Evolutionary conservation across 1,139 yeast species (phyloP).

Genomic region (Sugiyamaella japonica): DNA sequence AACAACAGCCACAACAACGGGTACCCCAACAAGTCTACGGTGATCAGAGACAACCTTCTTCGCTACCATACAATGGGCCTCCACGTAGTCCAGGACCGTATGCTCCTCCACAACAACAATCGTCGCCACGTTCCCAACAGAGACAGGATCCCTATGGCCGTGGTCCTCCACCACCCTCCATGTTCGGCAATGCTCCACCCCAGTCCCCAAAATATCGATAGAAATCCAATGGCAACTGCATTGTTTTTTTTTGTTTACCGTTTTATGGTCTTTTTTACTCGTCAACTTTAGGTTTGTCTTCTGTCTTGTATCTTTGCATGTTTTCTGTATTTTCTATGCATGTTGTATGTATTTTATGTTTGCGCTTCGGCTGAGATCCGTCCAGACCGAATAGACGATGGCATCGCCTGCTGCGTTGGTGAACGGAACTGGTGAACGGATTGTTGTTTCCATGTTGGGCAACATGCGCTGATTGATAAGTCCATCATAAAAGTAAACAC

Average conservation of each 20-base stretch:
- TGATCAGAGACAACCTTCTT: not conserved
- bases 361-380: not conserved
- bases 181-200: constrained; percentile 18
- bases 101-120: constrained; percentile 9
- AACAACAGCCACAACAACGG: constrained; percentile 9
- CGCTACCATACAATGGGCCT: constrained; percentile 11
- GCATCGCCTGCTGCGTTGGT: no score
- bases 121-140: constrained; percentile 10
- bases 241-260: constrained; percentile 1
- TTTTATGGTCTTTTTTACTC: constrained; percentile 16
- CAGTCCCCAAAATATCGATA: constrained; percentile 17
- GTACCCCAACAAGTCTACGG: not conserved
- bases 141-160: constrained; percentile 14
- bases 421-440: no score
- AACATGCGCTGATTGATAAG: constrained; percentile 13
- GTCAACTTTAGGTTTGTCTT: constrained; percentile 6
- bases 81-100: constrained; percentile 12
- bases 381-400: not conserved
- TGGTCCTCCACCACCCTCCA: constrained; percentile 19
- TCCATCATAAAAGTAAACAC: not conserved
- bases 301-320: not conserved
- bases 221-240: not conserved
- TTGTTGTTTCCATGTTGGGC: not conserved
- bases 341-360: constrained; percentile 2
- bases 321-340: constrained; percentile 7